Conservation (phyloP, 2,329 filamentous ascomycete species). For the Beauveria pseudobassiana region DNA sequence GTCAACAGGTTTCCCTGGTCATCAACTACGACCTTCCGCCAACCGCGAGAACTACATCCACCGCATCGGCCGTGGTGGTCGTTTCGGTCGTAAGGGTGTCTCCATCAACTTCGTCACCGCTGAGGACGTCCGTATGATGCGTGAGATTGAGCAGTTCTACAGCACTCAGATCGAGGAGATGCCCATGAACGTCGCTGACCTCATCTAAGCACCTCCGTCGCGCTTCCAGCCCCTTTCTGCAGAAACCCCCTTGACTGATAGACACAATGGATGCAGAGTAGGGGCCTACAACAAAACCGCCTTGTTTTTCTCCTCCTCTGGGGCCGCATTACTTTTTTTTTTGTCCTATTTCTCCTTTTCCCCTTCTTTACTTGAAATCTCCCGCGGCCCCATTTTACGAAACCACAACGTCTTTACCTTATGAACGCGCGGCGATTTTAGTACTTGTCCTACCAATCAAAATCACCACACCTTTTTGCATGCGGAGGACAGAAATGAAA, state of each 20-base stretch:
- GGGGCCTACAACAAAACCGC: conserved; percentile 10
- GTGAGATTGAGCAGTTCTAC: conserved; percentile 99
- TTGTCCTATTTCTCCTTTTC: conserved; percentile 9
- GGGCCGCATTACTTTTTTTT: conserved; percentile 10
- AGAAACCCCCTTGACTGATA: conserved; percentile 15
- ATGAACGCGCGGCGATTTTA: conserved; percentile 12
- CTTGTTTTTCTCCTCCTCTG: conserved; percentile 11
- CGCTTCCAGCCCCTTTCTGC: conserved; percentile 17
- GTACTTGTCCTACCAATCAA: conserved; percentile 7
- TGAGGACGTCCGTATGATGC: conserved; percentile 99
- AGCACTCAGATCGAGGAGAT: conserved; percentile 99
- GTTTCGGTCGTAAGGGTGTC: conserved; percentile 99
- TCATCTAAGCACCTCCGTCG: conserved; percentile 49
- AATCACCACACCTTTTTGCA: conserved; percentile 4
- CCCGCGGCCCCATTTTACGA: conserved; percentile 11
- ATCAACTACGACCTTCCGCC: conserved; percentile 99
- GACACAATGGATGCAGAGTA: neutral
- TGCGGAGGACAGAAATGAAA: conserved; percentile 1
- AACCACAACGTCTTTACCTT: conserved; percentile 8
- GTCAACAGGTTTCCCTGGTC: conserved; percentile 99
- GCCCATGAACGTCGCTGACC: conserved; percentile 86
- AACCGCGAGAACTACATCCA: conserved; percentile 99
- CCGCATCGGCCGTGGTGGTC: conserved; percentile 97
- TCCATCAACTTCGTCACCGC: conserved; percentile 99
- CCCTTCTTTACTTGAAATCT: conserved; percentile 3